Evolutionary conservation across 106 monocot species (phyloP).

Genomic region (Dendrobium chrysotoxum): DNA sequence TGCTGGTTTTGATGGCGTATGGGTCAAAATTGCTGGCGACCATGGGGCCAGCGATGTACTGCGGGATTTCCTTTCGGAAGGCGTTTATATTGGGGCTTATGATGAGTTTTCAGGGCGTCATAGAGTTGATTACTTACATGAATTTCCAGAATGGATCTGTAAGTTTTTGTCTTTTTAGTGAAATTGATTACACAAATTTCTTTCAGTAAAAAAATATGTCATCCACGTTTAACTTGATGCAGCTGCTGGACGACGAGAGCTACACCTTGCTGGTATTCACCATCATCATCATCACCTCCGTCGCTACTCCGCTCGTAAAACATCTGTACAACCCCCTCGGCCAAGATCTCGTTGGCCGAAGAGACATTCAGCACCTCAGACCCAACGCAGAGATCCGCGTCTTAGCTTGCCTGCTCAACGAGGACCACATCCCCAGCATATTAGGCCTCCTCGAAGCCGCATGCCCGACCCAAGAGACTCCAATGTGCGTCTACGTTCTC

Average conservation of each 20-base stretch:
- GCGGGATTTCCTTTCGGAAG: conserved; percentile 5
- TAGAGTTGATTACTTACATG: conserved; percentile 21
- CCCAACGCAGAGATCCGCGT: conserved; percentile 29
- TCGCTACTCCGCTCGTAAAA: conserved; percentile 1
- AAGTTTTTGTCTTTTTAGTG: neutral
- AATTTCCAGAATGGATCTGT: conserved; percentile 1
- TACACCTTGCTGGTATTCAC: conserved; percentile 3
- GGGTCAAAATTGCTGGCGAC: neutral
- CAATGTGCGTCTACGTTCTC: conserved; percentile 33
- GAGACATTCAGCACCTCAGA: conserved; percentile 12
- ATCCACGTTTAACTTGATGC: neutral
- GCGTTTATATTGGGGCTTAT: conserved; percentile 24
- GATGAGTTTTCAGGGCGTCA: conserved; percentile 27
- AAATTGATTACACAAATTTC: too few relatives aligned
- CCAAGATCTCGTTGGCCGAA: neutral
- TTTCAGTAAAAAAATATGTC: neutral
- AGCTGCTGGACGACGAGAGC: conserved; percentile 4
- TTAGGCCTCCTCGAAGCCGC: conserved; percentile 30
- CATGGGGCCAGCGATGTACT: conserved; percentile 8
- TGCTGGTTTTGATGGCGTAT: neutral
- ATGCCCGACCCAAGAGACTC: neutral
- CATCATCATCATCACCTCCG: neutral
- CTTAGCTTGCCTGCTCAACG: conserved; percentile 18
- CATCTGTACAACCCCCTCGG: conserved; percentile 13
- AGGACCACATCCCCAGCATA: conserved; percentile 19